Base-by-base conservation (phyloP, 176 grass and related monocot genomes). In the Themeda triandra region DNA sequence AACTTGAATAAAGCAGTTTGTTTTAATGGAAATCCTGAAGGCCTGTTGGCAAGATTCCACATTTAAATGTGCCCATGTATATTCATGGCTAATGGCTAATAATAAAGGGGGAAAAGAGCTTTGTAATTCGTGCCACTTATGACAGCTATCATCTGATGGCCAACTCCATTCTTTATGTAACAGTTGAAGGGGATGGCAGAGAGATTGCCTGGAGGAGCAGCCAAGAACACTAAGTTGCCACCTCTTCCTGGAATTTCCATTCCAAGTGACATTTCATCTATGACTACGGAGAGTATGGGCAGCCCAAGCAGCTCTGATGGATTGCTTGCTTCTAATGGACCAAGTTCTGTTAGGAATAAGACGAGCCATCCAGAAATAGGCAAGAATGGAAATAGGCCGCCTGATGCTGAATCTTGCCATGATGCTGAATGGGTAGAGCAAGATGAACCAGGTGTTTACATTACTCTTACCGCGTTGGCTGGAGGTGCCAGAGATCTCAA, bases 141-240 rank as follows among this genome's bases (percentile, higher is more conserved):
- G 27, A 37, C 77, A 48, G 49, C 39, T 89, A 9, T 25, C 19
- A 36, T 84, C 82, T 79, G 36, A 83, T 18, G 30, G 42, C 28
- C 44, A 69, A 54, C 32, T 35, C 10, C 44, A 75, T 3, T 79
- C 10, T 71, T 29, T 83, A 46, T 32, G 24, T 87, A 51, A 91
- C 79, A 98, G 96, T 83, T 97, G 54, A 98, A 98, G 91, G 96
- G 88, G 65, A 92, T 98, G 96, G 93, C 91, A 13, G 96, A 98
- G 73, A 90, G 83, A 73, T 82, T 98, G 78, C 96, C 96, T 39
- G 87, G 83, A 77, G 96, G 78, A 73, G 79, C 75, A 40, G 27
- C 77, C 51, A 95, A 92, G 53, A 91, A 85, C 75, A 89, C 48
- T 80, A 98, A 85, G 77, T 73, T 95, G 45, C 78, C 91, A 64